Evolutionary conservation across 2,329 filamentous ascomycete species (phyloP).

Genomic region (Colletotrichum paranaense): DNA sequence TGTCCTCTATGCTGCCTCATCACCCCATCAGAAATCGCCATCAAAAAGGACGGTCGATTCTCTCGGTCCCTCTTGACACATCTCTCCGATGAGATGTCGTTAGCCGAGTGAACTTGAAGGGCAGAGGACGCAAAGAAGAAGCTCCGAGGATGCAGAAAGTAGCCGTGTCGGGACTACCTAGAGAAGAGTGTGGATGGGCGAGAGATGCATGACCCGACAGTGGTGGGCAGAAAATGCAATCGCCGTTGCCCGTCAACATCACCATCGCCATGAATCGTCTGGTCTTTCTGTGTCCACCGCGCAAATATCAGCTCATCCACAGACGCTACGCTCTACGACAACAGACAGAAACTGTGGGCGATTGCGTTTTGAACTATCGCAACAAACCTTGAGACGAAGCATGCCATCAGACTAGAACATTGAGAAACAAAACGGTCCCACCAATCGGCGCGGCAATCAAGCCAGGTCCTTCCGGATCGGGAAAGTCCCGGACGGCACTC

Average conservation of each 20-base stretch:
- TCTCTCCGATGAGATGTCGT: not conserved
- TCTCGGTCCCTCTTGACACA: not conserved
- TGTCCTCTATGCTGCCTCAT: not conserved
- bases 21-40: too few species aligned
- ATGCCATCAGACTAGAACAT: not conserved
- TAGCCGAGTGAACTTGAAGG: not conserved
- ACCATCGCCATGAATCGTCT: not conserved
- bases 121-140: not conserved
- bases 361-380: not conserved
- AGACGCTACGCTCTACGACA: too few species aligned
- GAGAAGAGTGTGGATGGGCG: not conserved
- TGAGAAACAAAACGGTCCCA: constrained; percentile 15
- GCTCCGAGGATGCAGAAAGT: not conserved
- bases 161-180: not conserved
- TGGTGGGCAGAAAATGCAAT: not conserved
- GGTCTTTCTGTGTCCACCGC: too few species aligned
- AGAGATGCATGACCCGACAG: not conserved
- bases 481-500: constrained; percentile 31
- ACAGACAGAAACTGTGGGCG: too few species aligned
- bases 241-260: not conserved
- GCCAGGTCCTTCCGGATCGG: constrained; percentile 22
- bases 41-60: too few species aligned
- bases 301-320: not conserved
- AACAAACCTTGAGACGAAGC: not conserved
- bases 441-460: constrained; percentile 26